phyloP scores from a whole-genome alignment of 1,284 basidiomycete species.

The Microbotryomycetes sp. region DNA sequence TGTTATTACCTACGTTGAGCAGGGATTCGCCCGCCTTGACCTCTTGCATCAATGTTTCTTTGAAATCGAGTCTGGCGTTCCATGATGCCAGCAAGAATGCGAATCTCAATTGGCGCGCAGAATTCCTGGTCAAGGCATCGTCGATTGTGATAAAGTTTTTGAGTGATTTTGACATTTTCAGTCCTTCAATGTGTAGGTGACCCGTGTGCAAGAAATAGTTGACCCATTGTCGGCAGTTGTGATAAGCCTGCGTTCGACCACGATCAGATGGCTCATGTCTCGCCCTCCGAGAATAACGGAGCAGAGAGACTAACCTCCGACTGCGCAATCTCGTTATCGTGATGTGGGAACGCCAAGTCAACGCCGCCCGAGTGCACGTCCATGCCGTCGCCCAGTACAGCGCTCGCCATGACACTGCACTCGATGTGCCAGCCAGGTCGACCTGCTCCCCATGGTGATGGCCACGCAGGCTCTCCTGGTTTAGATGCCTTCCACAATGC shows the following conservation, averaged over 20 bases:
- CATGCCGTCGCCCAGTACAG: slow-evolving; percentile 83
- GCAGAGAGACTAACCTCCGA: slow-evolving; percentile 59
- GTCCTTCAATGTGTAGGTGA: slow-evolving; percentile 94
- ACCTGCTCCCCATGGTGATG: slow-evolving; percentile 92
- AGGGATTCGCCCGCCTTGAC: slow-evolving; percentile 77
- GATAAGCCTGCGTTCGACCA: slow-evolving; percentile 62
- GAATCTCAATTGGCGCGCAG: slow-evolving; percentile 84
- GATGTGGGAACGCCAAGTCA: slow-evolving; percentile 96
- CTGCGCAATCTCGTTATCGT: slow-evolving; percentile 98
- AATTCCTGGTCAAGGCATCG: slow-evolving; percentile 83
- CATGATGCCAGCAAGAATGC: slow-evolving; percentile 88
- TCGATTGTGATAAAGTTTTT: slow-evolving; percentile 99
- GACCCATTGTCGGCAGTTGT: slow-evolving; percentile 89
- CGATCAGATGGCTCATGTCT: neutral
- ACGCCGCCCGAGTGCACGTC: slow-evolving; percentile 98
- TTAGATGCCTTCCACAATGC: slow-evolving; percentile 98
- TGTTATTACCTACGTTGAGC: slow-evolving; percentile 62
- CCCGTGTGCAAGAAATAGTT: slow-evolving; percentile 99
- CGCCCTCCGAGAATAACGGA: neutral
- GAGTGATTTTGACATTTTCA: slow-evolving; percentile 99
- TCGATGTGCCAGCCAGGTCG: slow-evolving; percentile 99
- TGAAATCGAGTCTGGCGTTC: slow-evolving; percentile 92
- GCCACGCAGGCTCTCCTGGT: slow-evolving; percentile 96
- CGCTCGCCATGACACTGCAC: slow-evolving; percentile 97
- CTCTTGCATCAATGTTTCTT: slow-evolving; percentile 75